Conservation (phyloP, 2,329 filamentous ascomycete species). For the Ophiostoma perfectum region DNA sequence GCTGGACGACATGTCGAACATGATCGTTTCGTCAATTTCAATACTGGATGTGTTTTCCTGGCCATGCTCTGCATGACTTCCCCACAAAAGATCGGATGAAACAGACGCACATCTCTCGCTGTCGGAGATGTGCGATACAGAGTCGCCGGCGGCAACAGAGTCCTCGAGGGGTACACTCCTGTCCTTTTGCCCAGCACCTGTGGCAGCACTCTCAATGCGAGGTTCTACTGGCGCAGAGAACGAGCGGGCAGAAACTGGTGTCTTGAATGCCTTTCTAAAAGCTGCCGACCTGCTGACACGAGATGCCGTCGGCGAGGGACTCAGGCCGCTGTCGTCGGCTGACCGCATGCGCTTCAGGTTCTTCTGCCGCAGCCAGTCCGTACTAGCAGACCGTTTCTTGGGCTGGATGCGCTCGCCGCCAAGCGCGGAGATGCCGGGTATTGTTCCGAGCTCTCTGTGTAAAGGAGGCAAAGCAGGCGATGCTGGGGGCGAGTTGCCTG, state of each 20-base stretch:
- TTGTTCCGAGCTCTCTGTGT: constrained; percentile 12
- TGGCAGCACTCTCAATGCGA: neutral
- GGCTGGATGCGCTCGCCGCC: constrained; percentile 18
- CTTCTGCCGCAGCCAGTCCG: constrained; percentile 23
- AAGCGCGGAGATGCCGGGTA: constrained; percentile 26
- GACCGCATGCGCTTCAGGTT: constrained; percentile 23
- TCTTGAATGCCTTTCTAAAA: constrained; percentile 4
- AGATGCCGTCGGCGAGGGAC: constrained; percentile 18
- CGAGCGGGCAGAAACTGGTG: neutral
- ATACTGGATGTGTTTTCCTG: neutral
- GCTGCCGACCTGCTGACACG: constrained; percentile 7
- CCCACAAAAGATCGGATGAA: neutral
- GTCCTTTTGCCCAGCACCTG: neutral
- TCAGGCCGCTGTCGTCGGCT: neutral
- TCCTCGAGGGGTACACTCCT: neutral
- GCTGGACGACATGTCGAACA: neutral
- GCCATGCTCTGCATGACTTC: neutral
- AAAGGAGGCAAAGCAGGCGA: neutral
- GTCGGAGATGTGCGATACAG: neutral
- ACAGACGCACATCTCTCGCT: constrained; percentile 2
- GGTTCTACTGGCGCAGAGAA: constrained; percentile 7
- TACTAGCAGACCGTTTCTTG: constrained; percentile 17
- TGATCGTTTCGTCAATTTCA: neutral
- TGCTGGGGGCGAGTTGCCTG: neutral
- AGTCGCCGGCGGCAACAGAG: neutral